phyloP scores from a whole-genome alignment of 108 stramenopile species.

The Mayamaea pseudoterrestris region DNA sequence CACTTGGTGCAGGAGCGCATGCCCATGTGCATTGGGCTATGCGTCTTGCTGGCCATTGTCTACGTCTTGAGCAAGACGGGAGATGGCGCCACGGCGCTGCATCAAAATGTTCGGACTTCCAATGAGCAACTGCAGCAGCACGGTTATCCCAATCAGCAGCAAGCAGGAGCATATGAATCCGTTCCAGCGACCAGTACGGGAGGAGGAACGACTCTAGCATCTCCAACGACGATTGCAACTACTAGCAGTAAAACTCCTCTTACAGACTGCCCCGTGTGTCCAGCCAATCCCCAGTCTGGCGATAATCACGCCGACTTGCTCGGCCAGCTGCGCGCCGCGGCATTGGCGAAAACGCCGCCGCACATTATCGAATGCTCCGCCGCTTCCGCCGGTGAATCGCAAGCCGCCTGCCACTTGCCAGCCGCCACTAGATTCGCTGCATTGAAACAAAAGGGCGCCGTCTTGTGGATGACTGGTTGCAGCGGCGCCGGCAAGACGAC shows the following conservation, averaged over 20 bases:
- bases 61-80: slow-evolving; percentile 74
- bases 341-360: slow-evolving; percentile 79
- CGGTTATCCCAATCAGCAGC: slow-evolving; percentile 2
- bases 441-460: slow-evolving; percentile 91
- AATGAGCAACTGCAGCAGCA: slow-evolving; percentile 5
- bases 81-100: slow-evolving; percentile 15
- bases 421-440: slow-evolving; percentile 74
- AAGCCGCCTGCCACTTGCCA: slow-evolving; percentile 91
- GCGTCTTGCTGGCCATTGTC: slow-evolving; percentile 77
- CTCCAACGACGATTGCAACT: slow-evolving; percentile 4
- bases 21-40: slow-evolving; percentile 79
- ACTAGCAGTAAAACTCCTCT: slow-evolving; percentile 4
- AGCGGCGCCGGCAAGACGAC: slow-evolving; percentile 93
- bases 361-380: slow-evolving; percentile 95
- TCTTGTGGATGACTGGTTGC: slow-evolving; percentile 99
- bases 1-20: slow-evolving; percentile 64
- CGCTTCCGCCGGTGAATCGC: slow-evolving; percentile 81
- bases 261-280: background rate
- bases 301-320: slow-evolving; percentile 23
- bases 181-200: background rate
- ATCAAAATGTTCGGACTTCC: background rate
- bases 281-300: slow-evolving; percentile 3
- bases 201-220: background rate
- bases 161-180: background rate
- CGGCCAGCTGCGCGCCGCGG: slow-evolving; percentile 59